phyloP scores from a whole-genome alignment of 2,329 filamentous ascomycete genomes.

The Cadophora sp. region DNA sequence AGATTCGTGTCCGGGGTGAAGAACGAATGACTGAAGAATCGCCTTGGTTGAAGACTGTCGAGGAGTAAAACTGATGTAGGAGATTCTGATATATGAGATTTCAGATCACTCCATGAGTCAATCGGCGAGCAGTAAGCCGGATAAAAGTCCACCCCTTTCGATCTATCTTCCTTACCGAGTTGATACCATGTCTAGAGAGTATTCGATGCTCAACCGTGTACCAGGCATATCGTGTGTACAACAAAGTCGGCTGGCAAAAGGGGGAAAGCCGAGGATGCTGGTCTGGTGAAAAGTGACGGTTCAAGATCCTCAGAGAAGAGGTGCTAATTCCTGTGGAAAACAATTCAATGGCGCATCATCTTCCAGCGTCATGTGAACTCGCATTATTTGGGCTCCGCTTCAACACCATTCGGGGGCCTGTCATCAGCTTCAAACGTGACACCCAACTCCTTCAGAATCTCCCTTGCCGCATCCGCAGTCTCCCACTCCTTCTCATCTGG shows the following conservation, averaged over 20 bases:
- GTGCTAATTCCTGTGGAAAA: too few relatives aligned
- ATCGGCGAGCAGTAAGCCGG: not conserved
- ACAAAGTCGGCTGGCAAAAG: too few relatives aligned
- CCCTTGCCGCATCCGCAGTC: constrained; percentile 25
- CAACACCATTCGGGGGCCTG: too few relatives aligned
- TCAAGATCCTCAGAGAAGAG: too few relatives aligned
- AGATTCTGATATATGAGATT: not conserved
- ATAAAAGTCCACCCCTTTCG: not conserved
- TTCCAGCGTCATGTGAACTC: too few relatives aligned
- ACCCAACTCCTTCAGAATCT: constrained; percentile 5
- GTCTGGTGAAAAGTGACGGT: too few relatives aligned
- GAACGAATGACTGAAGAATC: not conserved
- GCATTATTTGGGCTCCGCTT: not conserved
- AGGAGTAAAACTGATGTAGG: not conserved
- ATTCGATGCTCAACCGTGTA: too few relatives aligned
- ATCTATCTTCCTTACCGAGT: not conserved
- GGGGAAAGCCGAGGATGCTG: too few relatives aligned
- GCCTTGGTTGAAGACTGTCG: not conserved
- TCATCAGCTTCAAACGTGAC: not conserved
- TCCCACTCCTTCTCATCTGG: constrained; percentile 62
- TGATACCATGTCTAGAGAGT: too few relatives aligned
- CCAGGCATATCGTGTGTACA: too few relatives aligned
- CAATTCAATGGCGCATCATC: too few relatives aligned
- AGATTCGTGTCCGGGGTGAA: too few relatives aligned
- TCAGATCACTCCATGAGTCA: not conserved